Base-by-base conservation (phyloP, 306 rosid species). In the Purshia tridentata region DNA sequence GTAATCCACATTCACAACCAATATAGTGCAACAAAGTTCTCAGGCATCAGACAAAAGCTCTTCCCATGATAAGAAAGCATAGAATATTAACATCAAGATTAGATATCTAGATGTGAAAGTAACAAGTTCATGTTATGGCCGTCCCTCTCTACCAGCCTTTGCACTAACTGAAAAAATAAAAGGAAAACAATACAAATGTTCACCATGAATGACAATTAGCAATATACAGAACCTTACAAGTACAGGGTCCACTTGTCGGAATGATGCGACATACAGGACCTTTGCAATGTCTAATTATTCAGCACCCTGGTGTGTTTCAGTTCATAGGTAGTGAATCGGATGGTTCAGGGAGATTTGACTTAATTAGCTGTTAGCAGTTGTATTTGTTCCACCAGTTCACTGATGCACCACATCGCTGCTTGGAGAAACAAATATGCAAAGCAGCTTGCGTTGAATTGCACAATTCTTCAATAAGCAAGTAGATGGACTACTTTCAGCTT, bases 331-430 rank as follows among this genome's bases (percentile, higher is more conserved):
- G 6, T 61, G 48, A 22, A 61, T 37, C 22, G 16, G 48, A 61
- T 15, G 67, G 39, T 39, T 4, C 13, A n/a, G 13, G 47, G 45
- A 50, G 58, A 23, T 23, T 23, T 1, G 29, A 15, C 44, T 14
- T 48, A n/a, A 47, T 66, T 23, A 49, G 72, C 46, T 29, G 2
- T 49, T 49, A 9, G 72, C 56, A 50, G 60, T 47, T 39, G 16
- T 68, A 20, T 39, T 69, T 6, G 62, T 18, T 18, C 50, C 73
- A 52, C 49, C 48, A 53, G 62, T 39, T 39, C 16, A 54, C n/a
- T 37, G 18, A 50, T 4, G 29, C 60, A 68, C 9, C 72, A 35
- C 20, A 68, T 39, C 0, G 47, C 47, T 44, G 47, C 8, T 44
- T 5, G 9, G 47, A 5, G 47, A 44, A 44, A 44, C 9, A 44